Evolutionary conservation across 1,284 basidiomycete species (phyloP), one percentile per base, ranked within the genome.

Genomic region (Amylostereum areolatum): DNA sequence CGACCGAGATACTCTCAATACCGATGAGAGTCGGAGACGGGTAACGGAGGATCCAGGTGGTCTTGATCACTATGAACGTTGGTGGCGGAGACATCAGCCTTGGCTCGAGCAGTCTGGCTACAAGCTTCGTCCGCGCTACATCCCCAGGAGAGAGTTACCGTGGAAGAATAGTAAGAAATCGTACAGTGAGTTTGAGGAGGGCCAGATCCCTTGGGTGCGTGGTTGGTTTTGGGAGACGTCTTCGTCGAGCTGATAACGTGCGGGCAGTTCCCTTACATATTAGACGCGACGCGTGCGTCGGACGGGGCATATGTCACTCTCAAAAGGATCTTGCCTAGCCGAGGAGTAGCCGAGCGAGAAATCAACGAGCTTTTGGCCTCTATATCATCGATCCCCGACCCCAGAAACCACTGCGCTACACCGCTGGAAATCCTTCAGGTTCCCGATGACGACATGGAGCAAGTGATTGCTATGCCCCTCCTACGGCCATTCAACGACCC

Each of bases 321-420:
- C 33, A 66, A 64, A 46, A 45, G 37, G n/a, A 47, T 55, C 18
- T 24, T 10, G 8, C 29, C 6, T 1, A 43, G 45, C 1, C 10
- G 27, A 1, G 48, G 56, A 25, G 18, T 18, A 18, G 18, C 18
- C 18, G 18, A 18, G 18, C 54, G 54, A 3, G 28, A 52, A 31
- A 60, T 64, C 40, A 34, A 56, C 5, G 32, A 34, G n/a, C 52
- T 54, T 9, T 52, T 68, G 32, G 55, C 55, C 3, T 50, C 56
- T 5, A 53, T 53, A n/a, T 50, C 48, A 1, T 48, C 60, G 2
- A 32, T 31, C 1, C 46, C 47, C 1, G 52, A 66, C 47, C 56
- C 62, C 4, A 42, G 50, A 11, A 68, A 66, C 31, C 63, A 65
- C 30, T 60, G 57, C 35, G 57, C 59, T 3, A 62, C 56, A 0